Evolutionary conservation across 2,329 filamentous ascomycete species (phyloP), one percentile per base, ranked within the genome.

Genomic region (Mycogone perniciosa): DNA sequence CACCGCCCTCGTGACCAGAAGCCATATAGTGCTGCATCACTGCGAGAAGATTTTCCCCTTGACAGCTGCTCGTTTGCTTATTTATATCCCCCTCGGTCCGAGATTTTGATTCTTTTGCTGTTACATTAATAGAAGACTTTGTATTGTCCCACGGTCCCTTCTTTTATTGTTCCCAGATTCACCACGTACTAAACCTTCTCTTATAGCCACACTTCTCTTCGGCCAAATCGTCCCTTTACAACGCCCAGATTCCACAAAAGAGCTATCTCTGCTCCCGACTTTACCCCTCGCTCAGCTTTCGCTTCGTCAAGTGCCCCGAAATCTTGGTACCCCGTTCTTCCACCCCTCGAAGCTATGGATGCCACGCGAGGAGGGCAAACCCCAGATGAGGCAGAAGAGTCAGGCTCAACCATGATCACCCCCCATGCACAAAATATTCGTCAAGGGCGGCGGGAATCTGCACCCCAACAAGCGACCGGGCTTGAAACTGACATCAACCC

Each of bases 181-280:
- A 20, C 20, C 20, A 20, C 20, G 3, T 20, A 20, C 20, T 20
- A 20, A 20, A 20, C 20, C 20, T 20, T 20, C 20, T 20, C 20
- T 20, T 20, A 20, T 38, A 38, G 35, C 20, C 11, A 38, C n/a
- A 38, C 13, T 6, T 29, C 39, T 27, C 13, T 6, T 27, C 26
- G 27, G 9, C 10, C 39, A 26, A 9, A 13, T 27, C 7, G 3
- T 26, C 27, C 39, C n/a, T 26, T 42, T 20, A 6, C 6, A 13
- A 44, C 7, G 10, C 31, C 62, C 1, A 68, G 60, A 44, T 59
- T 64, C 34, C 76, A 80, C 59, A 79, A 77, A 58, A 65, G 76
- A 51, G 71, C 76, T 3, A 69, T 71, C 13, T 79, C 76, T 7
- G 76, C 75, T 6, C 76, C 76, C 8, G 68, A 73, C 52, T 72